Conservation (phyloP, 2,329 filamentous ascomycete genomes). For the Fusarium sp. region DNA sequence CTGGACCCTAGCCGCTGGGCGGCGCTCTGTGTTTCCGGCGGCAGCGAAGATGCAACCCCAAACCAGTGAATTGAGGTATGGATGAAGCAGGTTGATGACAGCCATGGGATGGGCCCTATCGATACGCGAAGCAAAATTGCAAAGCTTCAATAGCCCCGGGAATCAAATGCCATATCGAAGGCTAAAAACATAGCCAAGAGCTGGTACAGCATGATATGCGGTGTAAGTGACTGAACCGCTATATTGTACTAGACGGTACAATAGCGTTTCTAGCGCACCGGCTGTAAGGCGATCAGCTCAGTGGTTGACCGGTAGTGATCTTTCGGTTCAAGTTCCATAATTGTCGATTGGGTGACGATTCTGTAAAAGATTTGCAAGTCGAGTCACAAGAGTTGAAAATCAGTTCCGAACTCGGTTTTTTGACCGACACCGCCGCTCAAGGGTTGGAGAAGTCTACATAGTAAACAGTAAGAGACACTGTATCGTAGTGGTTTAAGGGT, state of each 20-base stretch:
- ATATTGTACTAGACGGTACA: slow-evolving; percentile 9
- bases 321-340: slow-evolving; percentile 15
- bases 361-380: slow-evolving; percentile 32
- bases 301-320: slow-evolving; percentile 16
- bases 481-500: slow-evolving; percentile 11
- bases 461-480: slow-evolving; percentile 30
- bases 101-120: background rate
- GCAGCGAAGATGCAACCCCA: slow-evolving; percentile 24
- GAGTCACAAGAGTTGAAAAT: slow-evolving; percentile 30
- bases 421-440: slow-evolving; percentile 37
- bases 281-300: slow-evolving; percentile 19
- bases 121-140: slow-evolving; percentile 25
- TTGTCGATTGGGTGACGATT: slow-evolving; percentile 21
- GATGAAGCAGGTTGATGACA: slow-evolving; percentile 13
- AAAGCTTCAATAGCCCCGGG: slow-evolving; percentile 6
- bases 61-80: slow-evolving; percentile 15
- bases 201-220: slow-evolving; percentile 19
- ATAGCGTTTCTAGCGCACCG: slow-evolving; percentile 12
- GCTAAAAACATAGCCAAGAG: slow-evolving; percentile 1
- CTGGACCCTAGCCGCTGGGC: slow-evolving; percentile 31
- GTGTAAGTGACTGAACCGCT: slow-evolving; percentile 15
- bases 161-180: slow-evolving; percentile 1
- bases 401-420: slow-evolving; percentile 28
- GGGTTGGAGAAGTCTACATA: background rate
- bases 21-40: slow-evolving; percentile 32